Evolutionary conservation across 306 rosid genomes (phyloP), one percentile per base, ranked within the genome.

Genomic region (Cucurbita pepo): DNA sequence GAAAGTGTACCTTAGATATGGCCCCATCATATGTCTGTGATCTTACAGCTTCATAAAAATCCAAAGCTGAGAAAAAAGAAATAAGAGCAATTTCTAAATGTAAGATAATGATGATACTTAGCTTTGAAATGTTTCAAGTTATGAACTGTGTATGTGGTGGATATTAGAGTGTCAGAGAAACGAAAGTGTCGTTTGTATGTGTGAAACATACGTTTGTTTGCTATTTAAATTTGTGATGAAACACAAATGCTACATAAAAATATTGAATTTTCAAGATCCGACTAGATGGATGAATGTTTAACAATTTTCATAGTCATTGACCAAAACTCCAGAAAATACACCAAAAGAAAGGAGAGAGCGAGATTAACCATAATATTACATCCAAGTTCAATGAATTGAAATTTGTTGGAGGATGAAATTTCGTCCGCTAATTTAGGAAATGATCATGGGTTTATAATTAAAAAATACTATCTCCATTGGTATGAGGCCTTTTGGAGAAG

Each of bases 21-120:
- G 97, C 86, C 53, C 69, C 64, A 79, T 94, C 98, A 48, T 94
- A 90, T 65, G 98, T 94, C 52, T 88, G 95, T 19, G 96, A 90
- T 77, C 97, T 85, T 73, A 94, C 82, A 82, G 97, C 97, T 77
- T 97, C 98, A 85, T 90, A 94, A 81, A 94, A 94, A 85, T 94
- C 98, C 86, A 94, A 83, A 43, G 98, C 98, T 93, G 96, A 71
- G 72, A 75, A 73, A 75, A 67, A 74, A 84, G 45, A 56, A 65
- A 75, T 55, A 50, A 34, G 38, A 40, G 51, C 57, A 50, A n/a
- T 50, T 63, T 73, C 38, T 47, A 67, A 70, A 40, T 16, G 14
- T 19, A 62, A 5, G 10, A 61, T 36, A 3, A 61, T 14, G 22
- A 61, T 37, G 18, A 61, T 37, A 60, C 45, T 60, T 60, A 14